Evolutionary conservation across 164 flowering plant genomes (phyloP).

Genomic region (Pachysandra terminalis): DNA sequence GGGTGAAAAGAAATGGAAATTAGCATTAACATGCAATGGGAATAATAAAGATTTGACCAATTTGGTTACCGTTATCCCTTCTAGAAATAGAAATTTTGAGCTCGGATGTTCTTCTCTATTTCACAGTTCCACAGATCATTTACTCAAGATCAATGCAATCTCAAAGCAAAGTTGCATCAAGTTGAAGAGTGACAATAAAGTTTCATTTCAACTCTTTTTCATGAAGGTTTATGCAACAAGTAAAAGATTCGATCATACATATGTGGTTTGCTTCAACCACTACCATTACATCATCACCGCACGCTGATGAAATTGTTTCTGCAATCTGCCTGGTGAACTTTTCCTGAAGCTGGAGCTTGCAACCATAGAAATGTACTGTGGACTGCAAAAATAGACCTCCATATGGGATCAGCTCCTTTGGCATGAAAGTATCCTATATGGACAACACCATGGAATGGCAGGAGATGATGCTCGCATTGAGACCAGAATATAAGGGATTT

Average conservation of each 20-base stretch:
- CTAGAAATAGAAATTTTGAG: too few species aligned
- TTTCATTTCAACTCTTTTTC: too few species aligned
- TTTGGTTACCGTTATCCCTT: too few species aligned
- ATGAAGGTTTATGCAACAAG: neutral
- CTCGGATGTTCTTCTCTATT: too few species aligned
- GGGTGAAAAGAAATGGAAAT: too few species aligned
- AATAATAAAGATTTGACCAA: too few species aligned
- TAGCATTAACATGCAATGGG: too few species aligned
- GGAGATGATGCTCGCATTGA: conserved; percentile 97
- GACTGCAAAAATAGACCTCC: conserved; percentile 57
- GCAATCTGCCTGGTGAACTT: conserved; percentile 90
- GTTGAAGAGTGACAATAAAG: too few species aligned
- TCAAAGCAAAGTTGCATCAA: too few species aligned
- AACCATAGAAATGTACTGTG: conserved; percentile 73
- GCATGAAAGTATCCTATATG: conserved; percentile 54
- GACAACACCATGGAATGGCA: too few species aligned
- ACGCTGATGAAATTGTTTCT: conserved; percentile 61
- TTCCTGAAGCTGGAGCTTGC: conserved; percentile 97
- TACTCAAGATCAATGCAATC: too few species aligned
- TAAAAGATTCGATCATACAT: conserved; percentile 65
- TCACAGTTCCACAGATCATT: too few species aligned
- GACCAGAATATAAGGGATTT: conserved; percentile 79
- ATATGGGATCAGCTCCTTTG: conserved; percentile 30
- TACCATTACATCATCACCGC: conserved; percentile 74
- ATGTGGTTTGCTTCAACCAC: conserved; percentile 89